Base-by-base conservation (phyloP, 2,329 filamentous ascomycete species). In the Thielaviopsis ethacetica region DNA sequence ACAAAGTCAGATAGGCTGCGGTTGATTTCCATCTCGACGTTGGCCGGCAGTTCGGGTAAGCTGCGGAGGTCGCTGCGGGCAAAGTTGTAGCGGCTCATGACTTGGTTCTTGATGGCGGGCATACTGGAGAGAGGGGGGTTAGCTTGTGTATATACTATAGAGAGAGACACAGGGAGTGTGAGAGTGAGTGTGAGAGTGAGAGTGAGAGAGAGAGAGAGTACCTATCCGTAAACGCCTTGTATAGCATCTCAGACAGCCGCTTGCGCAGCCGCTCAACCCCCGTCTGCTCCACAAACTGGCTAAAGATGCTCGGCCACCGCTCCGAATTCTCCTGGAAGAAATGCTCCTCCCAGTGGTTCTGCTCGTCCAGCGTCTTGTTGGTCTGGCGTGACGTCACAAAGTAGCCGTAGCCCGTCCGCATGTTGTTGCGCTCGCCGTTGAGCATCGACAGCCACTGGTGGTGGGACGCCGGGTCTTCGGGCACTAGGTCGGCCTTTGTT, bases 401-500 rank as follows among this genome's bases (percentile, higher is more conserved):
- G 66, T 91, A 95, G 0, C 86, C 86, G n/a, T 87, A 76, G 0
- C 83, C 84, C 0, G 91, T 78, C 0, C 54, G 22, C 60, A 61
- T 56, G 19, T 68, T 66, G 61, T 87, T 88, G 1, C 79, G 77
- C 1, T 79, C 67, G 0, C 82, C 81, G 0, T 74, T 72, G 4
- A 95, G 74, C 59, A 90, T 84, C 0, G 77, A 71, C 0, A 80
- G 67, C 78, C 86, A 88, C 59, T 84, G 81, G 0, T 69, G 64
- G 27, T 71, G 66, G 0, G 74, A 71, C 0, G 80, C 72, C 0
- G 70, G 71, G 1, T 76, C 75, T 0, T 71, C 67, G 0, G 81
- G 77, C 0, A 90, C 70, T 0, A 86, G 77, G 62, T 95, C 91
- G 0, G 90, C 89, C 65, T 95, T 95, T 0, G 90, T 95, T 17